Evolutionary conservation across 1,284 basidiomycete species (phyloP), one percentile per base, ranked within the genome.

Genomic region (Malassezia obtusa): DNA sequence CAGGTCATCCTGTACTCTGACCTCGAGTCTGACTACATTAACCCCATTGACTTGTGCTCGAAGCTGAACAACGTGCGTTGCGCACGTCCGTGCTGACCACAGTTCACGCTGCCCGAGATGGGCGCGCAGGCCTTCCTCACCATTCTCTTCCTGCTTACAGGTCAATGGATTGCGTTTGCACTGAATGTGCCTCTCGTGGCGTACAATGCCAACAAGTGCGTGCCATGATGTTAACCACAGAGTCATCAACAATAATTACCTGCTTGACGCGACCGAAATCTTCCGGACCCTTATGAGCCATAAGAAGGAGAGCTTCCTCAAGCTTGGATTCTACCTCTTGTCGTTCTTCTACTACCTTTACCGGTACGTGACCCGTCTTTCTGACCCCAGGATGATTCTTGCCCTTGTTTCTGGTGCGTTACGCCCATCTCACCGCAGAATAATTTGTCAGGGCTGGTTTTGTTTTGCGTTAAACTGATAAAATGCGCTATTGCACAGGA

Each of bases 41-140:
- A 98, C 79, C 92, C 92, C 51, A 96, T 98, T 82, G 92, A 99
- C 77, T 84, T 98, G 33, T 98, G 94, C 79, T 96, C 96, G 79
- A 96, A 96, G 80, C 84, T 99, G 71, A 99, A 98, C 77, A 88
- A 92, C 78, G 92, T 94, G 61, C 50, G 76, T 57, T 10, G 43
- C 30, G 11, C 31, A 36, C 36, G 8, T n/a, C 17, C 21, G 21
- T 36, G 2, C 32, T 39, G 3, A 12, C 30, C 14, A 28, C 71
- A 98, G 90, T 98, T 99, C 75, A 90, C 96, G 43, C 80, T 98
- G 17, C 92, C 92, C 44, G 92, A 99, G 80, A 91, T 94, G 79
- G 82, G 83, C 58, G 87, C 87, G 39, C 94, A 99, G 75, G 90
- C 37, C 39, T 63, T 56, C 91, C 95, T 73, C 9, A 71, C 71